Evolutionary conservation across 805 yeast genomes (phyloP), one percentile per base, ranked within the genome.

Genomic region (Barnettozyma siamensis): DNA sequence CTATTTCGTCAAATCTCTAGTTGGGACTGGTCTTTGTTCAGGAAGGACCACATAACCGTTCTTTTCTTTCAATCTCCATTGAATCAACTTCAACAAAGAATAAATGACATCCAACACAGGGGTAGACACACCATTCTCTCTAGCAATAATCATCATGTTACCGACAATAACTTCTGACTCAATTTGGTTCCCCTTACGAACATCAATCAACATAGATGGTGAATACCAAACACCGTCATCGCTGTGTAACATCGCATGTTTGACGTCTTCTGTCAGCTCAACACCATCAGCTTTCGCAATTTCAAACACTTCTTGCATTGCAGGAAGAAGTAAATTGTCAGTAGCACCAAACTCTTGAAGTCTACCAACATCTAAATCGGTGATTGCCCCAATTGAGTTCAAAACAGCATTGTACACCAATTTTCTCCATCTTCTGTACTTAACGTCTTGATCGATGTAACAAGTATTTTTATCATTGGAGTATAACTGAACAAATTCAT

Each of bases 181-280:
- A 49, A 84, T 73, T 36, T 78, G 78, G 54, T 83, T 80, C 20
- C 79, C 77, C 48, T 81, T 79, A 38, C 74, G 64, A 17, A 72
- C 70, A 54, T 83, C 93, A 10, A 81, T 83, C 46, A 73, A 63
- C 91, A 83, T 83, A 4, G 88, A 81, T 3, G 91, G 91, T 38
- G 71, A 69, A 57, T 75, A 83, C 62, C 71, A 75, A 28, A 64
- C 67, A 10, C 76, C 77, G 43, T 71, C 83, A 53, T 80, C 84
- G 17, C 76, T 67, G 47, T 76, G 78, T 29, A 77, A 57, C 67
- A 78, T 73, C 35, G 54, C 46, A 21, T 74, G 66, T 44, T 75
- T 75, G 17, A 70, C 58, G n/a, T 63, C 73, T 19, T 59, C 69
- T 1, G 78, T 76, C 26, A 84, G 53, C 4, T 65, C 67, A 29